Base-by-base conservation (phyloP, 2,329 filamentous ascomycete species). In the Aspergillus quadricinctus region DNA sequence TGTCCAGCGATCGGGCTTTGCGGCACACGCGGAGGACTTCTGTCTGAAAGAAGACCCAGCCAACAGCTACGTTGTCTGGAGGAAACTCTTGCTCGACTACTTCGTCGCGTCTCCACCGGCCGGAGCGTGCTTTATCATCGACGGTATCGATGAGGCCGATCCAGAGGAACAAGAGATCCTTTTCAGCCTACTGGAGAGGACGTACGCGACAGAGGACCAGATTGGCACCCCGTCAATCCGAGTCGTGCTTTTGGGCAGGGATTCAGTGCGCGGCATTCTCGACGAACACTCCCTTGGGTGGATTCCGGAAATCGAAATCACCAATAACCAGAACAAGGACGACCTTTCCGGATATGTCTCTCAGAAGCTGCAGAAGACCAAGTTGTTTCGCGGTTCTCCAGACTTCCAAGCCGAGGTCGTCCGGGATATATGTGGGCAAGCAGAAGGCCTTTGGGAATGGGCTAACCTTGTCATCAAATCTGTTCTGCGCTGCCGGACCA, bases 361-460 rank as follows among this genome's bases (percentile, higher is more conserved):
- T 48, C 51, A 57, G 25, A 60, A 50, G 46, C 45, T 60, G 19
- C 60, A 57, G 45, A 60, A 50, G 49, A 43, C 56, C 6, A 55
- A 40, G 10, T 21, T 62, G 27, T 60, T 62, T 28, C 55, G 58
- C 28, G 48, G 35, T 3, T 27, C 28, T 50, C 11, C 55, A 9
- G 52, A 50, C 9, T 55, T 61, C 17, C 50, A 40, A 10, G 50
- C 60, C 10, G 57, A 60, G 17, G 19, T 53, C 21, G 40, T 60
- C 51, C 41, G 21, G 1, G 53, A 54, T 4, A 56, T 60, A 17
- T 31, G 48, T 8, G 7, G 4, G 21, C 9, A 53, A 48, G 58
- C 58, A 5, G 58, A 60, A 51, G 58, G 58, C 11, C 37, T 60
- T 9, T 60, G 57, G 58, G 56, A 58, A 53, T 60, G 58, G 58